Percentiles rank a stretch among this genome's conserved stretches.
phyloP scores from a whole-genome alignment of 345 rosid genomes.

The Barbarea vulgaris region DNA sequence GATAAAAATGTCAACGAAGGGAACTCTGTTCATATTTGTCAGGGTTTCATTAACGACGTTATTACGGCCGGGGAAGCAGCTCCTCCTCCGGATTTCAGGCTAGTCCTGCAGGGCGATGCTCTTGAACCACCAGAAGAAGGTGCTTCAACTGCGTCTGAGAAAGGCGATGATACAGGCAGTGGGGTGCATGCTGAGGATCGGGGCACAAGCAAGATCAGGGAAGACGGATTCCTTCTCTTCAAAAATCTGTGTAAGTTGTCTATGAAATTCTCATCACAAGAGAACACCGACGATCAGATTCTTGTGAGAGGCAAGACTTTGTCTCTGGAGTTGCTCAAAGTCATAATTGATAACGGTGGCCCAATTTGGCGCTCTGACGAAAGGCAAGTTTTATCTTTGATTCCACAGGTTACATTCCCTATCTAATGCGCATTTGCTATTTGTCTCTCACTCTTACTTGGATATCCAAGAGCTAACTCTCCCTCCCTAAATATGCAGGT shows the following conservation, averaged over 20 bases:
- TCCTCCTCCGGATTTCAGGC: conserved; percentile 50
- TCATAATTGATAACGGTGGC: conserved; percentile 70
- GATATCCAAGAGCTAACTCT: conserved; percentile 7
- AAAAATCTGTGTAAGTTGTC: conserved; percentile 90
- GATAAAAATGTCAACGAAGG: conserved; percentile 95
- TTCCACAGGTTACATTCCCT: conserved; percentile 20
- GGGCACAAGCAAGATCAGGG: conserved; percentile 72
- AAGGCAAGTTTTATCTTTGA: conserved; percentile 56
- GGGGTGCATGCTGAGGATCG: conserved; percentile 27
- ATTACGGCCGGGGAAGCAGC: conserved; percentile 65
- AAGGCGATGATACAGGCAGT: neutral
- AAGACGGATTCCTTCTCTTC: conserved; percentile 82
- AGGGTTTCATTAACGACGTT: conserved; percentile 74
- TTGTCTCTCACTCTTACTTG: conserved; percentile 1
- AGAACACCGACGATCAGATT: conserved; percentile 87
- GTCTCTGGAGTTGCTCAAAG: conserved; percentile 85
- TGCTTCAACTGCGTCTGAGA: neutral
- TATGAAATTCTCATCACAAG: conserved; percentile 92
- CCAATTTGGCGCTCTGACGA: conserved; percentile 74
- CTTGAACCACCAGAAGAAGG: conserved; percentile 48
- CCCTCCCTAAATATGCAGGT: conserved; percentile 55
- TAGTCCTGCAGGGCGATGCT: conserved; percentile 27
- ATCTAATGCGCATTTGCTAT: conserved; percentile 15
- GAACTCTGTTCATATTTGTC: conserved; percentile 70
- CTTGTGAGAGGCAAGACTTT: conserved; percentile 86